These are phyloP conservation scores for Cucumis melo DNA, from an alignment of 306 rosid genomes.

Conservation along the genomic window DNA sequence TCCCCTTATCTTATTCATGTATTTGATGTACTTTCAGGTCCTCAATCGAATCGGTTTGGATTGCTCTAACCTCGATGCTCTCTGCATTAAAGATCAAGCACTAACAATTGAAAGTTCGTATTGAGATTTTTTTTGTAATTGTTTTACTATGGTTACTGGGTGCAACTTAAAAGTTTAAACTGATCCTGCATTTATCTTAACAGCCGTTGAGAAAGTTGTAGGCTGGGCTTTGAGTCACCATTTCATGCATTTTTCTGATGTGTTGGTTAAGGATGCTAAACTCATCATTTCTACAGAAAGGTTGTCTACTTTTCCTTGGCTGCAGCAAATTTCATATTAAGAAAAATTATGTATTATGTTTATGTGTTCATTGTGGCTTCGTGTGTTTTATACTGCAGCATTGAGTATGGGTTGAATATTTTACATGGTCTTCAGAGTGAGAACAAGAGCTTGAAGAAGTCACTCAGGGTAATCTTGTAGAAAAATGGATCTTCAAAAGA, in stretches of 20 bases:
- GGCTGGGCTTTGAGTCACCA: constrained; percentile 88
- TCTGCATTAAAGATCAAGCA: constrained; percentile 69
- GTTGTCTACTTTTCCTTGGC: constrained; percentile 24
- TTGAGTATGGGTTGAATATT: constrained; percentile 55
- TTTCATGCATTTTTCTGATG: constrained; percentile 47
- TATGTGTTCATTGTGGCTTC: constrained; percentile 9
- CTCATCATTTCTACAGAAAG: constrained; percentile 59
- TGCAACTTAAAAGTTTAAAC: not conserved
- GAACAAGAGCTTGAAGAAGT: constrained; percentile 61
- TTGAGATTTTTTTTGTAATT: not conserved
- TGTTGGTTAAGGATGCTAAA: constrained; percentile 38
- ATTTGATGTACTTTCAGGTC: constrained; percentile 46
- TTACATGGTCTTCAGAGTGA: constrained; percentile 64
- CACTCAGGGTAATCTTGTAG: constrained; percentile 45
- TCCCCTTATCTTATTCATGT: constrained; percentile 7
- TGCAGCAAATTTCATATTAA: not conserved
- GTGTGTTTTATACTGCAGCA: constrained; percentile 38
- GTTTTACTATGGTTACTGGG: not conserved
- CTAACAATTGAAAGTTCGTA: constrained; percentile 63
- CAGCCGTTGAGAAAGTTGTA: constrained; percentile 70
- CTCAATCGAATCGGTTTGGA: constrained; percentile 51
- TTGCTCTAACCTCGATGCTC: constrained; percentile 67
- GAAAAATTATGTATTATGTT: not conserved
- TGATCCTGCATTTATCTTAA: not conserved
- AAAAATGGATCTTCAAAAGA: not conserved